Evolutionary conservation across 2,329 filamentous ascomycete genomes (phyloP), one percentile per base, ranked within the genome.

Genomic region (Cladosporium oxysporum): DNA sequence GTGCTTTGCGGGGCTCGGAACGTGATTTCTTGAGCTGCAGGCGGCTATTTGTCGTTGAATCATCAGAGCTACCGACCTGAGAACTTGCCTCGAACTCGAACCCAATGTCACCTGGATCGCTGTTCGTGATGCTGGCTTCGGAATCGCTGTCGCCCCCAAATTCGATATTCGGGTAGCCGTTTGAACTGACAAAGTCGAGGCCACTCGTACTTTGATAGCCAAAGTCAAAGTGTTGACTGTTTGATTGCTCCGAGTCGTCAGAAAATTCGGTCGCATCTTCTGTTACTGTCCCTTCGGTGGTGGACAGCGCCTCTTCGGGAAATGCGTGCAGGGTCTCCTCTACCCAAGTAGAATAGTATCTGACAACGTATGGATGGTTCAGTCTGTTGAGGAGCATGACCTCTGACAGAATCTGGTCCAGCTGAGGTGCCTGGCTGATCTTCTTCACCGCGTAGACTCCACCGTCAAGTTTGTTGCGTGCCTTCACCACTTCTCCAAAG

Each of bases 361-460:
- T 88, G 66, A 97, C 92, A 21, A 90, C 87, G 71, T 88, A 88
- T 3, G 93, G 93, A 77, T 98, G 94, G 73, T 96, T 97, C 65
- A 99, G 85, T 67, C 92, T 88, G n/a, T 94, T 96, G 18, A 99
- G 83, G 10, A 98, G 81, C 76, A 93, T 90, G 49, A 97, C 94
- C 77, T 95, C 91, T 64, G 91, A 92, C 29, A 94, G 77, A 14
- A 93, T 89, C 75, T 97, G 91, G 0, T 91, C 93, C 66, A 91
- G 91, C 66, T 85, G 74, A 5, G 84, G 83, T 12, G 89, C 85
- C 71, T 95, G 91, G 1, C 89, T 92, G 68, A 99, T 95, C 76
- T 98, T 97, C 78, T 99, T 99, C 76, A 99, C 91, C 21, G 95
- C 95, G 78, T 98, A 99, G 52, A 96, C 90, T 66, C 93, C 91